Conservation (phyloP, 164 flowering plant genomes). For the Cinnamomum micranthum region DNA sequence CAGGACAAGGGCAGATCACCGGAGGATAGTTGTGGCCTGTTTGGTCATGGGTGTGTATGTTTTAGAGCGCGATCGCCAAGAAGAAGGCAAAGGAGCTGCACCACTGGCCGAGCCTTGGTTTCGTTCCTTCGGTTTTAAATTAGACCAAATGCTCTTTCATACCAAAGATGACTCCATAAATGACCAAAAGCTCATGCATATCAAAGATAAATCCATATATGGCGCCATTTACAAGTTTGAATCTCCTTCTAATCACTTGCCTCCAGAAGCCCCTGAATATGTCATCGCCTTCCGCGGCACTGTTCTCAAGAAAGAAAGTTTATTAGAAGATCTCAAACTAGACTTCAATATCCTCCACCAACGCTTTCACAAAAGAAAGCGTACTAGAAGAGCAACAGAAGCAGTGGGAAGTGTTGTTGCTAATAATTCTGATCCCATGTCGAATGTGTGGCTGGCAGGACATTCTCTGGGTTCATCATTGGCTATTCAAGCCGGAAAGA, state of each 20-base stretch:
- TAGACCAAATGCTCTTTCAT: slow-evolving; percentile 52
- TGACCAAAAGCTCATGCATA: slow-evolving; percentile 71
- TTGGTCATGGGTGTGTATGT: slow-evolving; percentile 84
- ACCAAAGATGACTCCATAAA: slow-evolving; percentile 54
- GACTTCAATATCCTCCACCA: too few species aligned
- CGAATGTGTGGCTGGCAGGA: too few species aligned
- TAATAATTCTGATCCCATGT: too few species aligned
- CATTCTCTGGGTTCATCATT: too few species aligned
- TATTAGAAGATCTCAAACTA: too few species aligned
- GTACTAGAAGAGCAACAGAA: too few species aligned
- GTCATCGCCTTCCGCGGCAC: slow-evolving; percentile 83
- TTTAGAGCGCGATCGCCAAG: slow-evolving; percentile 75
- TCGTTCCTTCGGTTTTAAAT: slow-evolving; percentile 55
- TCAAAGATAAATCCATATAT: slow-evolving; percentile 51
- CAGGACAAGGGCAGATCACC: too few species aligned
- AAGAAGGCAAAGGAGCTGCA: not conserved
- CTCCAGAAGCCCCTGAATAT: slow-evolving; percentile 34
- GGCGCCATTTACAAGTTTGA: slow-evolving; percentile 67
- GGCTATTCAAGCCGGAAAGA: too few species aligned
- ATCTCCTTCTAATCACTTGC: not conserved
- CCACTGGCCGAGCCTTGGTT: slow-evolving; percentile 93
- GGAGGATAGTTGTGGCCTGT: slow-evolving; percentile 51
- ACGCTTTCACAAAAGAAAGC: too few species aligned
- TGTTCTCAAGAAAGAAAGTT: too few species aligned
- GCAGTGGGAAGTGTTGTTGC: too few species aligned